Percentiles rank a stretch among this genome's conserved stretches.
Conservation (phyloP, 2,329 filamentous ascomycete genomes). For the Aschersonia sp. region DNA sequence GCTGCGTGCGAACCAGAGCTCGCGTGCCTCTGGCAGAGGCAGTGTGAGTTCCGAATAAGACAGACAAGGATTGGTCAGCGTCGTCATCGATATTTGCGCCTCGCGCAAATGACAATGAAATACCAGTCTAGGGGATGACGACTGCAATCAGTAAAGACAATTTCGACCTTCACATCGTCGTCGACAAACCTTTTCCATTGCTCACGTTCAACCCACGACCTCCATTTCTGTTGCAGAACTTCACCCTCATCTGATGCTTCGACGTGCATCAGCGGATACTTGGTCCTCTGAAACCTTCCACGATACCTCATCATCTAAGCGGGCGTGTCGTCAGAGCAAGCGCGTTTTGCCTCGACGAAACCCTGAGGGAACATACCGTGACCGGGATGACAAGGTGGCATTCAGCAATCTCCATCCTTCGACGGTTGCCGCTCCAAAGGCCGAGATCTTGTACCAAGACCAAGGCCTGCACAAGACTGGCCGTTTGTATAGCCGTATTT, state of each 20-base stretch:
- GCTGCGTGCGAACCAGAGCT: constrained; percentile 51
- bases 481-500: constrained; percentile 28
- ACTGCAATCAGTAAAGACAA: neutral
- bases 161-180: neutral
- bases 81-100: constrained; percentile 51
- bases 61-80: constrained; percentile 48
- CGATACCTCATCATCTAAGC: constrained; percentile 36
- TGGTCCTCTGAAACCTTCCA: constrained; percentile 42
- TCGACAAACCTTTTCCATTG: constrained; percentile 43
- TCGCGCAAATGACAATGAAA: constrained; percentile 53
- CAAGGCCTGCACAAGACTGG: constrained; percentile 34
- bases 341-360: neutral
- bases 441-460: constrained; percentile 34
- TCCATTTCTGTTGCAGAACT: constrained; percentile 49
- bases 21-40: constrained; percentile 45
- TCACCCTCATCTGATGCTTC: constrained; percentile 39
- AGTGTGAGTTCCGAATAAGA: constrained; percentile 56
- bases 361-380: constrained; percentile 18
- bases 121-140: constrained; percentile 29
- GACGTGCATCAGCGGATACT: constrained; percentile 36
- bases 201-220: constrained; percentile 47
- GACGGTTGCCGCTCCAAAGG: constrained; percentile 38
- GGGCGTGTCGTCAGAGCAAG: constrained; percentile 6
- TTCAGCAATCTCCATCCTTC: constrained; percentile 43
- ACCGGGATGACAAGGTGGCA: constrained; percentile 30